A percentile compares a stretch with the other conserved stretches of the same genome.
Conservation (phyloP, 2,329 filamentous ascomycete species). For the Aureobasidium namibiae region DNA sequence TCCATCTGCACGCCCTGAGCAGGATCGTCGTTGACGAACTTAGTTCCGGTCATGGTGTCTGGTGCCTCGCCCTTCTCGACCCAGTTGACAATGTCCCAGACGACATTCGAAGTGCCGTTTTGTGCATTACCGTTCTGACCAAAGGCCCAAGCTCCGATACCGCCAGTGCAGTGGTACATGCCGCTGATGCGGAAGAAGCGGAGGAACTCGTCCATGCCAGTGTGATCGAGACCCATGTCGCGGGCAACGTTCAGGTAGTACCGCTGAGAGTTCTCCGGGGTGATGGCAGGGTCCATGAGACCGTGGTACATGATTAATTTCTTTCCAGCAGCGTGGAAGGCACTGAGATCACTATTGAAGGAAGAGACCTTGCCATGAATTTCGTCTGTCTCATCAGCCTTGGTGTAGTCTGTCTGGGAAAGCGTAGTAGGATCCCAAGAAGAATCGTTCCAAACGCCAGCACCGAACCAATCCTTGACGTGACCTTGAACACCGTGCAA, state of each 20-base stretch:
- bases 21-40: constrained; percentile 31
- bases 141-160: constrained; percentile 30
- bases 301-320: constrained; percentile 41
- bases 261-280: constrained; percentile 35
- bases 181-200: constrained; percentile 46
- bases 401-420: constrained; percentile 33
- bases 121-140: constrained; percentile 27
- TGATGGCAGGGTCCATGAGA: constrained; percentile 36
- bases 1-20: constrained; percentile 31
- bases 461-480: constrained; percentile 42
- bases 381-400: constrained; percentile 28
- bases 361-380: constrained; percentile 28
- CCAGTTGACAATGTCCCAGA: constrained; percentile 42
- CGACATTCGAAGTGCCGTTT: constrained; percentile 26
- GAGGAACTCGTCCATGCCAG: constrained; percentile 33
- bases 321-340: constrained; percentile 32
- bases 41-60: constrained; percentile 31
- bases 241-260: constrained; percentile 42
- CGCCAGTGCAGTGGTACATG: constrained; percentile 44
- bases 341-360: constrained; percentile 27
- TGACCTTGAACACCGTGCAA: constrained; percentile 38
- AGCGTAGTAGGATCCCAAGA: constrained; percentile 34
- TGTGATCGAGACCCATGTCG: constrained; percentile 23
- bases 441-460: constrained; percentile 40
- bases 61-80: constrained; percentile 36